phyloP scores from a whole-genome alignment of 2,329 filamentous ascomycete species.

The Penicillium fuscoglaucum region DNA sequence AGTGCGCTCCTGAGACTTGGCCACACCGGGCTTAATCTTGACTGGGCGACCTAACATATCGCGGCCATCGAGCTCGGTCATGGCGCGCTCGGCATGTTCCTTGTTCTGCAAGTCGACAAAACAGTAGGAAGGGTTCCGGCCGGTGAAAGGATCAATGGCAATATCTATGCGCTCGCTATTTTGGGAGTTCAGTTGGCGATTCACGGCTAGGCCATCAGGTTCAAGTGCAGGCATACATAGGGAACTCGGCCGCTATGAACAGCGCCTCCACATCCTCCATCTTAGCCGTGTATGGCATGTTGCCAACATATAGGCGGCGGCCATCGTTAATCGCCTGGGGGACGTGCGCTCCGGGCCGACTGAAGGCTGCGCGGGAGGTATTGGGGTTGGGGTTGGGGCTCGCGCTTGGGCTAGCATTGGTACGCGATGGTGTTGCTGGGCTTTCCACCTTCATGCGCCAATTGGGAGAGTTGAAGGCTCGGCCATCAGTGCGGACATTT shows the following conservation, averaged over 20 bases:
- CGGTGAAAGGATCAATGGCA: constrained; percentile 66
- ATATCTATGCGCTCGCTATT: constrained; percentile 63
- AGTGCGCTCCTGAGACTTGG: constrained; percentile 47
- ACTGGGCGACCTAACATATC: constrained; percentile 60
- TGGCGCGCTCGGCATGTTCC: constrained; percentile 59
- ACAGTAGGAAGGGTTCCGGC: constrained; percentile 71
- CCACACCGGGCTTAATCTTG: constrained; percentile 65
- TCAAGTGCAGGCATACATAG: constrained; percentile 33
- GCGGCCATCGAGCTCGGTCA: constrained; percentile 57
- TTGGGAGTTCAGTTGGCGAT: constrained; percentile 21
- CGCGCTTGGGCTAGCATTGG: constrained; percentile 14
- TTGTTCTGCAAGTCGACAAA: constrained; percentile 66
- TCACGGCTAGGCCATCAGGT: constrained; percentile 5
- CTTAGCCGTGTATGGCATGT: constrained; percentile 57
- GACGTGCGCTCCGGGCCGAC: constrained; percentile 32
- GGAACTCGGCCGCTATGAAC: constrained; percentile 44
- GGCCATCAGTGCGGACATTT: constrained; percentile 38
- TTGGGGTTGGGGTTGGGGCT: constrained; percentile 19
- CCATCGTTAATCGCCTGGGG: constrained; percentile 43
- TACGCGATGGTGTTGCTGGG: constrained; percentile 30
- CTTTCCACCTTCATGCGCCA: constrained; percentile 45
- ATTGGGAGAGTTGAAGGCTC: constrained; percentile 43
- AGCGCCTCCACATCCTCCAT: constrained; percentile 51
- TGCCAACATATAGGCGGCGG: constrained; percentile 55
- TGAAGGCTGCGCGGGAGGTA: constrained; percentile 35